phyloP scores from a whole-genome alignment of 352 stramenopile genomes.

The Elongisporangium senticosum region DNA sequence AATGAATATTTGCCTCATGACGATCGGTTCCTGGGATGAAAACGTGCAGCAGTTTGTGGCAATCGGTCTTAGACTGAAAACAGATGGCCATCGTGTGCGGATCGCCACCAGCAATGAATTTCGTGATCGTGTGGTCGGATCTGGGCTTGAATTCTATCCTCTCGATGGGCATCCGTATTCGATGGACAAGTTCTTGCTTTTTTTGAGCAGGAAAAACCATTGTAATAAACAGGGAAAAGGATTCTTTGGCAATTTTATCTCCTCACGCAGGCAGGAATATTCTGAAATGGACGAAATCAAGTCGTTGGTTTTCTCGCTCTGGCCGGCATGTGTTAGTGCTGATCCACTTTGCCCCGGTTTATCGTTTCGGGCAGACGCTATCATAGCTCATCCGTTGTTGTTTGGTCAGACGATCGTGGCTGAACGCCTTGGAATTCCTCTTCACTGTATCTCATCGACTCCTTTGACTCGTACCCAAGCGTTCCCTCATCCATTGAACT shows the following conservation, averaged over 20 bases:
- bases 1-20: slow-evolving; percentile 74
- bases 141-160: slow-evolving; percentile 66
- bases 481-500: slow-evolving; percentile 32
- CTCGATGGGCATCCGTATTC: slow-evolving; percentile 46
- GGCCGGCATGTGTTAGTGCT: slow-evolving; percentile 42
- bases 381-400: slow-evolving; percentile 58
- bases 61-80: slow-evolving; percentile 66
- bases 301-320: slow-evolving; percentile 49
- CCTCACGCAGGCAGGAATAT: not conserved
- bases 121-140: slow-evolving; percentile 50
- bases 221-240: not conserved
- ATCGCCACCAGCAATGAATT: slow-evolving; percentile 84
- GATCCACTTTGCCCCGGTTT: slow-evolving; percentile 33
- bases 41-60: slow-evolving; percentile 68
- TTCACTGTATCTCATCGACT: slow-evolving; percentile 58
- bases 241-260: not conserved
- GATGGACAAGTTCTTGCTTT: slow-evolving; percentile 38
- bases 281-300: not conserved
- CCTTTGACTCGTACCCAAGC: slow-evolving; percentile 48
- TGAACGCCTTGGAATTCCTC: slow-evolving; percentile 62
- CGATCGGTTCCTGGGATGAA: slow-evolving; percentile 62
- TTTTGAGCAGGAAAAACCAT: slow-evolving; percentile 25
- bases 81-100: slow-evolving; percentile 85
- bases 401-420: slow-evolving; percentile 60
- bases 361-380: slow-evolving; percentile 61